Percentiles rank a stretch among this genome's conserved stretches.
phyloP scores from a whole-genome alignment of 2,329 filamentous ascomycete species.

The Monosporascus sp. region DNA sequence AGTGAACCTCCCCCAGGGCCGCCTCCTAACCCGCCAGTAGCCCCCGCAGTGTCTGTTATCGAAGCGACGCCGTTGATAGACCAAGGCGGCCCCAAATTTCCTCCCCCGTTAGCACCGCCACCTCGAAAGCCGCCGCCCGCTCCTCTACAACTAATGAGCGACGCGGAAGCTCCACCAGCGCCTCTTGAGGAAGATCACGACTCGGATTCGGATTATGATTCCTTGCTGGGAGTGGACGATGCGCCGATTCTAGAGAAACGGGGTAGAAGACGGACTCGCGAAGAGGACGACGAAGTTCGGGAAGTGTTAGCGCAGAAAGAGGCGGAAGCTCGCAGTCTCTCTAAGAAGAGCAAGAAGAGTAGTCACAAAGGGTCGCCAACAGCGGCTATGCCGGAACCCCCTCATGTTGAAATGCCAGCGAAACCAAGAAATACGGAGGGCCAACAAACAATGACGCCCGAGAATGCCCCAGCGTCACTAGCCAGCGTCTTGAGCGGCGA shows the following conservation, averaged over 20 bases:
- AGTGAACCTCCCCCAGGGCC: constrained; percentile 47
- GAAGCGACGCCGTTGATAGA: constrained; percentile 41
- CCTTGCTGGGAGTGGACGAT: constrained; percentile 65
- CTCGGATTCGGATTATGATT: constrained; percentile 79
- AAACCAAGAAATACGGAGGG: constrained; percentile 30
- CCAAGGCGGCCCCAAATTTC: constrained; percentile 45
- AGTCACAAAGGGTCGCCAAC: constrained; percentile 44
- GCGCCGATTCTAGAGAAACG: constrained; percentile 53
- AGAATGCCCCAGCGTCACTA: constrained; percentile 43
- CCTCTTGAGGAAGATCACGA: constrained; percentile 51
- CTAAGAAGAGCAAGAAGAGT: constrained; percentile 63
- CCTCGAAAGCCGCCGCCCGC: constrained; percentile 80
- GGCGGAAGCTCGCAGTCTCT: constrained; percentile 64
- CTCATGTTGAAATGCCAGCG: constrained; percentile 30
- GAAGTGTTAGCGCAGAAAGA: constrained; percentile 64
- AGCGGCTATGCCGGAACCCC: constrained; percentile 26
- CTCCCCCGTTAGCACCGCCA: constrained; percentile 51
- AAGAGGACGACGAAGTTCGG: constrained; percentile 78
- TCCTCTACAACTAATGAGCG: constrained; percentile 65
- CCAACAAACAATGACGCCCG: constrained; percentile 30
- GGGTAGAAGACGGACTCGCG: constrained; percentile 76
- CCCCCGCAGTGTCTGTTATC: constrained; percentile 34
- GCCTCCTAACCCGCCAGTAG: constrained; percentile 44
- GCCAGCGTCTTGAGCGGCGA: constrained; percentile 44
- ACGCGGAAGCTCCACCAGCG: constrained; percentile 22